These are phyloP conservation scores for Juglanconis sp. DNA, from an alignment of 2,329 filamentous ascomycete genomes.

Conservation along the genomic window DNA sequence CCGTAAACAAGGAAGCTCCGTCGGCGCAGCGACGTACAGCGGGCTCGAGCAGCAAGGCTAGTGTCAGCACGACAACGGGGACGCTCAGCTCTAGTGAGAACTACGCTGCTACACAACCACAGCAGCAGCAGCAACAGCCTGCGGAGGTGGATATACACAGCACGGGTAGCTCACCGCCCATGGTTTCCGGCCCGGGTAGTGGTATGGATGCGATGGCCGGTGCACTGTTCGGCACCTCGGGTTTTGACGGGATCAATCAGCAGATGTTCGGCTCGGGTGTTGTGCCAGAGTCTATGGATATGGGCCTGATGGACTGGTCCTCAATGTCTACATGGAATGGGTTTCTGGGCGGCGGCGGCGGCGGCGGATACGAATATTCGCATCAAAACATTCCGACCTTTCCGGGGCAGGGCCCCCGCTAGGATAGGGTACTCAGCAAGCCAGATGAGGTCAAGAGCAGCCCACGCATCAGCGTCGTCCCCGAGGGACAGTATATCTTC, in stretches of 20 bases:
- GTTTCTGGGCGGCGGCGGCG: constrained; percentile 10
- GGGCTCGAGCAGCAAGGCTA: constrained; percentile 17
- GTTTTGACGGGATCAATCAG: constrained; percentile 27
- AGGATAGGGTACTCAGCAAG: background rate
- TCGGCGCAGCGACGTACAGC: constrained; percentile 17
- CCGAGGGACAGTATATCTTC: background rate
- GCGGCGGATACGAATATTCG: background rate
- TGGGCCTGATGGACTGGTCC: constrained; percentile 46
- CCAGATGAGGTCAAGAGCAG: background rate
- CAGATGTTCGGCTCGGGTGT: constrained; percentile 28
- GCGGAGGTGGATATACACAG: constrained; percentile 15
- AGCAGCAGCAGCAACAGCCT: constrained; percentile 7
- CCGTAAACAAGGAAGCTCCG: constrained; percentile 6
- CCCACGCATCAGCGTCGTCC: background rate
- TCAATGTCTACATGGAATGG: constrained; percentile 38
- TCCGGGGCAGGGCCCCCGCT: constrained; percentile 1
- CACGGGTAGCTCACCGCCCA: constrained; percentile 14
- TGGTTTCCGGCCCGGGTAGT: constrained; percentile 10
- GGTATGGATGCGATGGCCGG: constrained; percentile 17
- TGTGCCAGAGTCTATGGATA: constrained; percentile 25
- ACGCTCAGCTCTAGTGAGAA: background rate
- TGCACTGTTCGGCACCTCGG: constrained; percentile 14
- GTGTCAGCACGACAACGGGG: constrained; percentile 1
- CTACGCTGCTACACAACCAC: background rate
- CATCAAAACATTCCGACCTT: constrained; percentile 1